These are phyloP conservation scores for Pyricularia pennisetigena DNA, from an alignment of 2,329 filamentous ascomycete genomes.

Conservation along the genomic window DNA sequence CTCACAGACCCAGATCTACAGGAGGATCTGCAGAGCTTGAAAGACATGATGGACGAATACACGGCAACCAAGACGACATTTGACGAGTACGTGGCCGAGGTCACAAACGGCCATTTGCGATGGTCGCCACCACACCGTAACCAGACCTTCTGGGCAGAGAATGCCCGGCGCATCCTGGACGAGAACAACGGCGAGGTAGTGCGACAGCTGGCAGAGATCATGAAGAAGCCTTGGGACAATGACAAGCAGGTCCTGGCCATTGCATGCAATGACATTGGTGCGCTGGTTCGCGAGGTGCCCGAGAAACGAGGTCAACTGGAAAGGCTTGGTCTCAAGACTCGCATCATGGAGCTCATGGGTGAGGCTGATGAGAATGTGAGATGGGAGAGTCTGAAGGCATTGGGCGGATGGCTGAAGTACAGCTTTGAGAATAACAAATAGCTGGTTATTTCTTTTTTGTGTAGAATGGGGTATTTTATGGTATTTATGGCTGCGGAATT, in stretches of 20 bases:
- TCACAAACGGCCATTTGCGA: constrained; percentile 76
- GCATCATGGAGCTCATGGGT: constrained; percentile 90
- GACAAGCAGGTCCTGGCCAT: constrained; percentile 86
- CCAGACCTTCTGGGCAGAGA: constrained; percentile 83
- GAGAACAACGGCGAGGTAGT: constrained; percentile 70
- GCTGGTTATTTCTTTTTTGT: neutral
- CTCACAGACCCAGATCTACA: constrained; percentile 54
- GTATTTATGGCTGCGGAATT: neutral
- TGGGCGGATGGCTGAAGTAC: constrained; percentile 58
- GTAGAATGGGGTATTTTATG: neutral
- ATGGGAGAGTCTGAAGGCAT: constrained; percentile 84
- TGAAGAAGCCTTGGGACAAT: constrained; percentile 62
- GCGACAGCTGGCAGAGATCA: constrained; percentile 74
- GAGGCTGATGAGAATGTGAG: constrained; percentile 80
- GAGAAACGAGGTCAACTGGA: constrained; percentile 74
- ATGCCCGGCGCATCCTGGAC: constrained; percentile 78
- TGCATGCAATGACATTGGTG: constrained; percentile 87
- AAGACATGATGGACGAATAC: constrained; percentile 56
- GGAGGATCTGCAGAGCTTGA: constrained; percentile 51
- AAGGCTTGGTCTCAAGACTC: constrained; percentile 72
- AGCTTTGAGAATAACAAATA: constrained; percentile 39
- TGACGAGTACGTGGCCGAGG: constrained; percentile 82
- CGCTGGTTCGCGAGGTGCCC: constrained; percentile 78
- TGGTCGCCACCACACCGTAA: constrained; percentile 91
- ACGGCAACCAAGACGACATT: constrained; percentile 67